These are phyloP conservation scores for Trichophyton benhamiae DNA, from an alignment of 2,329 filamentous ascomycete genomes.

Conservation along the genomic window DNA sequence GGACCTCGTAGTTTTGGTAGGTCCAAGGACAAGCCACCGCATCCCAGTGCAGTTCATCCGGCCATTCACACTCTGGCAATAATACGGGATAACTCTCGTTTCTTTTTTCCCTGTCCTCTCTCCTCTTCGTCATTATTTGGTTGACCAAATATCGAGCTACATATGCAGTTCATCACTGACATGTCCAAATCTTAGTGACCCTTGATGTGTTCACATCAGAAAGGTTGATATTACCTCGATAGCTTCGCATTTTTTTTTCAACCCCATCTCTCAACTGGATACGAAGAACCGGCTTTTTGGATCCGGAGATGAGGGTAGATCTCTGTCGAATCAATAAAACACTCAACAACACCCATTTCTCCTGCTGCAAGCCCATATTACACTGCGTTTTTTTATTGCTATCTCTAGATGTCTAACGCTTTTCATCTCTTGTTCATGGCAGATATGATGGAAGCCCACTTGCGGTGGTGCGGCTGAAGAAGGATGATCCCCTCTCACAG, in stretches of 20 bases:
- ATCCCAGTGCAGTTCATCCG: background rate
- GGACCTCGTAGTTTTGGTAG: slow-evolving; percentile 16
- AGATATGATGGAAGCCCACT: slow-evolving; percentile 44
- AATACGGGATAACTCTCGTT: background rate
- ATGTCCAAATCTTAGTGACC: slow-evolving; percentile 7
- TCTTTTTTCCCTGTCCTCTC: background rate
- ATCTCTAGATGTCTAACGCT: slow-evolving; percentile 2
- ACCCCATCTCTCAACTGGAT: background rate
- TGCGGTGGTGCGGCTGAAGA: slow-evolving; percentile 44
- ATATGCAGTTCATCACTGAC: slow-evolving; percentile 7
- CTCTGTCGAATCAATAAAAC: background rate
- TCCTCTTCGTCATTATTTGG: background rate
- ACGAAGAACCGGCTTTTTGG: background rate
- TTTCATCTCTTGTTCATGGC: background rate
- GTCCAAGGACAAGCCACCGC: slow-evolving; percentile 1
- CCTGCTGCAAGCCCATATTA: background rate
- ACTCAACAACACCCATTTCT: background rate
- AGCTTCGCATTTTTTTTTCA: background rate
- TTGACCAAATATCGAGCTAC: background rate
- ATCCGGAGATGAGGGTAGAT: background rate
- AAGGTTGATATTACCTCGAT: slow-evolving; percentile 12
- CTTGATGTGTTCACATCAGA: slow-evolving; percentile 19
- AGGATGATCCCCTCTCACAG: slow-evolving; percentile 34
- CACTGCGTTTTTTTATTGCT: background rate
- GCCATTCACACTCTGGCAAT: background rate